These are phyloP conservation scores for Amanita muscaria DNA, from an alignment of 768 basidiomycete species.

Conservation along the genomic window DNA sequence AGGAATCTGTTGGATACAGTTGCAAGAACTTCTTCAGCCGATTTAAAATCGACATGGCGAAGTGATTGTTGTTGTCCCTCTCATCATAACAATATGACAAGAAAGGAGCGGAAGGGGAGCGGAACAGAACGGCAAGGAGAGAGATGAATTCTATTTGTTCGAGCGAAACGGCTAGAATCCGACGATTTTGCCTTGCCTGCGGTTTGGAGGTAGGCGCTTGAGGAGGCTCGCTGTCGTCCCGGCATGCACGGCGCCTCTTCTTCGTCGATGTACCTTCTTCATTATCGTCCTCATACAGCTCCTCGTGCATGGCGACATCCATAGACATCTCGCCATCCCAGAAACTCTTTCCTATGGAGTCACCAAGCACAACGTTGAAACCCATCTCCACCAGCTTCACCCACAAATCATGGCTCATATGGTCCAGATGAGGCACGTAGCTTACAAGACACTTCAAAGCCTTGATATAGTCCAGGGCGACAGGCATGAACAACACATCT, in stretches of 20 bases:
- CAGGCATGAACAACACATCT: slow-evolving; percentile 45
- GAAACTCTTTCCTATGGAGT: slow-evolving; percentile 32
- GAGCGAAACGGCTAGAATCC: slow-evolving; percentile 27
- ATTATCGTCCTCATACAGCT: slow-evolving; percentile 27
- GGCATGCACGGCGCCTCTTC: slow-evolving; percentile 30
- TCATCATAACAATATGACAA: slow-evolving; percentile 22
- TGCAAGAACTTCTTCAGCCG: slow-evolving; percentile 48
- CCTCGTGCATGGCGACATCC: slow-evolving; percentile 24
- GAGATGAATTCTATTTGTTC: slow-evolving; percentile 70
- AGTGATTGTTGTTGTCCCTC: slow-evolving; percentile 17
- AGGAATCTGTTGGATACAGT: slow-evolving; percentile 62
- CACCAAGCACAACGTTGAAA: slow-evolving; percentile 72
- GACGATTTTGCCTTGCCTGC: slow-evolving; percentile 15
- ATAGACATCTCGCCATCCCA: slow-evolving; percentile 21
- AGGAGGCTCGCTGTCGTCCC: slow-evolving; percentile 15
- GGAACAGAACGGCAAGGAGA: slow-evolving; percentile 51
- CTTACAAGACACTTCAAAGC: slow-evolving; percentile 56
- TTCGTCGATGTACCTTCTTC: slow-evolving; percentile 20
- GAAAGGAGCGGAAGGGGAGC: slow-evolving; percentile 50
- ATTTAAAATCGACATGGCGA: slow-evolving; percentile 45
- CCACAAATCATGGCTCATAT: slow-evolving; percentile 61
- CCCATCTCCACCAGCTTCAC: slow-evolving; percentile 53
- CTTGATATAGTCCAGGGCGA: slow-evolving; percentile 79
- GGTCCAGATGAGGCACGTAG: slow-evolving; percentile 72
- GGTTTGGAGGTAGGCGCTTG: slow-evolving; percentile 12